Conservation (phyloP, 495 filamentous ascomycete genomes). For the Aspergillus cristatus region DNA sequence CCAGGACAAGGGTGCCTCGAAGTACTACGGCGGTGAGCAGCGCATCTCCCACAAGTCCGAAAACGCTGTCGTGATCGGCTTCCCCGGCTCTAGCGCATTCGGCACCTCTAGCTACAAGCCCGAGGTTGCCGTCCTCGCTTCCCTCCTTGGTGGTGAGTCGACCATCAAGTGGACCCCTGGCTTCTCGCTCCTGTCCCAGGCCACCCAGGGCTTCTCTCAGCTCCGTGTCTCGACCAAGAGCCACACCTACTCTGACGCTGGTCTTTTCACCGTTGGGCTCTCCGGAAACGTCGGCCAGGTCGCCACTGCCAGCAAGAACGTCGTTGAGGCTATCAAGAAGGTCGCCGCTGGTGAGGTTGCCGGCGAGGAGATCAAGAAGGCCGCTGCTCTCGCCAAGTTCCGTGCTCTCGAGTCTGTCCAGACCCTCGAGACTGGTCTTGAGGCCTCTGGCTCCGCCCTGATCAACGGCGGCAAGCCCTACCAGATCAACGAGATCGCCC, state of each 20-base stretch:
- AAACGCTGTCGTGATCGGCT: conserved; percentile 77
- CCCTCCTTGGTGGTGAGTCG: conserved; percentile 82
- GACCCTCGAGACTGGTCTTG: conserved; percentile 54
- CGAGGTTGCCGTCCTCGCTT: conserved; percentile 78
- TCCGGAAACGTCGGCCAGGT: conserved; percentile 62
- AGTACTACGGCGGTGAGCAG: conserved; percentile 93
- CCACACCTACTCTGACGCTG: conserved; percentile 85
- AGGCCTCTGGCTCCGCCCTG: conserved; percentile 66
- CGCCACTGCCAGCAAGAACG: conserved; percentile 47
- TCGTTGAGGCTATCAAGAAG: conserved; percentile 71
- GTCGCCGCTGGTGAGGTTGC: conserved; percentile 63
- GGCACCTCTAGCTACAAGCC: conserved; percentile 68
- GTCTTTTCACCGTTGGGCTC: conserved; percentile 75
- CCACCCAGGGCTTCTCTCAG: conserved; percentile 53
- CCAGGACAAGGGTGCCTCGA: conserved; percentile 44
- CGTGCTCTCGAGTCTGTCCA: conserved; percentile 78
- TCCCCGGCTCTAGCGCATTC: conserved; percentile 77
- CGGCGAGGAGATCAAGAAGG: conserved; percentile 85
- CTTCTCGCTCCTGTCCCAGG: conserved; percentile 81
- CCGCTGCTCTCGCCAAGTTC: conserved; percentile 88
- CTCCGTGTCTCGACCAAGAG: conserved; percentile 62
- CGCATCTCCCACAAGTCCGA: conserved; percentile 65
- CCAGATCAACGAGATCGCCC: conserved; percentile 73
- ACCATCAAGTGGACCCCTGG: conserved; percentile 93
- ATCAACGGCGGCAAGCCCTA: conserved; percentile 74